These are phyloP conservation scores for Citrus glauca DNA, from an alignment of 345 rosid species.

Conservation along the genomic window DNA sequence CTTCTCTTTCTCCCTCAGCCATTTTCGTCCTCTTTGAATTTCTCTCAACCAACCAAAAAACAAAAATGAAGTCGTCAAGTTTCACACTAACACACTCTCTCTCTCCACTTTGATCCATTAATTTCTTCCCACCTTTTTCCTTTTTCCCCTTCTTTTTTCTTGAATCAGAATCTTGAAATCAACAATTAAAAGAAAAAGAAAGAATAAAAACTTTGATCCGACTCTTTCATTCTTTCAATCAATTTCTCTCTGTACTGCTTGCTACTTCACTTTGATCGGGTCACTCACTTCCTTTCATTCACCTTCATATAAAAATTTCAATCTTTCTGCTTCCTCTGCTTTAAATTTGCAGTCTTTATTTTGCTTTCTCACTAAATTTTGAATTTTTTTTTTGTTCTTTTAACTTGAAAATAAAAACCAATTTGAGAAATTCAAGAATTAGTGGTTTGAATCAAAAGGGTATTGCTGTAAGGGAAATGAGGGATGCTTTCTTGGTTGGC, in stretches of 20 bases:
- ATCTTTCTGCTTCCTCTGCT: neutral
- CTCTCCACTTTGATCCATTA: constrained; percentile 4
- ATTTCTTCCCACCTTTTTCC: neutral
- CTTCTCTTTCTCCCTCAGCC: neutral
- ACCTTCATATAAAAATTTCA: neutral
- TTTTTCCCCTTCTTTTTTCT: neutral
- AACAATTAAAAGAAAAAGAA: neutral
- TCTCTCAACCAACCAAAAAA: neutral
- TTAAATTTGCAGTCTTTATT: neutral
- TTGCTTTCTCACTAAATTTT: neutral
- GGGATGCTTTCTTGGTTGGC: constrained; percentile 88
- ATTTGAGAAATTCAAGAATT: neutral
- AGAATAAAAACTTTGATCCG: neutral
- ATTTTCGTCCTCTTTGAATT: neutral
- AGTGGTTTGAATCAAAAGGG: constrained; percentile 5
- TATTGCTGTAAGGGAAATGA: constrained; percentile 59
- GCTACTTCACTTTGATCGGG: neutral
- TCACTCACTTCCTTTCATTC: neutral
- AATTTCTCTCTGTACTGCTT: neutral
- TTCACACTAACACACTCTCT: neutral
- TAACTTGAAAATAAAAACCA: neutral
- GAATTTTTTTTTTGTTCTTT: neutral
- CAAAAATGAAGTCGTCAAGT: neutral
- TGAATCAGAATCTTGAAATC: neutral
- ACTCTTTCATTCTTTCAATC: neutral